Percentiles rank a stretch among this genome's conserved stretches.
phyloP scores from a whole-genome alignment of 2,329 filamentous ascomycete genomes.

The Colletotrichum musicola region DNA sequence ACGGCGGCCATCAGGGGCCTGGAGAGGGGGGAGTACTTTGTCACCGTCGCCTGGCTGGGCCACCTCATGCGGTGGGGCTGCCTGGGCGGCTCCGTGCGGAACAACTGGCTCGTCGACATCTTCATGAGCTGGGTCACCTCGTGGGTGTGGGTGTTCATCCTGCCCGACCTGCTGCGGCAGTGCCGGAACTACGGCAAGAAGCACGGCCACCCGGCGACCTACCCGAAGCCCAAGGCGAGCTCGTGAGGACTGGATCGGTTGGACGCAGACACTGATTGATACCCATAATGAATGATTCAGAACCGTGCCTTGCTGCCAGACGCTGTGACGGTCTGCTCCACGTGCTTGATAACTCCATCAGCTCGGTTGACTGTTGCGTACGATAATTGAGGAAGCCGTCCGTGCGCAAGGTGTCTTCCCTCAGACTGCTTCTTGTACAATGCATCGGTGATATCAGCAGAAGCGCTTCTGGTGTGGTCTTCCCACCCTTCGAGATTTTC shows the following conservation, averaged over 20 bases:
- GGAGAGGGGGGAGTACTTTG: conserved; percentile 83
- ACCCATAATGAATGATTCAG: conserved; percentile 12
- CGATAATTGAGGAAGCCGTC: no score
- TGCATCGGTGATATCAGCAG: no score
- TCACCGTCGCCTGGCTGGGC: conserved; percentile 81
- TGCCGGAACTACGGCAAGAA: conserved; percentile 68
- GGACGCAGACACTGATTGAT: neutral
- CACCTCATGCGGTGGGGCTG: conserved; percentile 75
- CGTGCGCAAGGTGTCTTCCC: no score
- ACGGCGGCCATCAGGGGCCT: conserved; percentile 76
- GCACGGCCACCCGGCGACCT: conserved; percentile 69
- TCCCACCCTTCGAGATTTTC: no score
- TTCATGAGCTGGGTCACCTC: conserved; percentile 63
- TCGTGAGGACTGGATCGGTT: neutral
- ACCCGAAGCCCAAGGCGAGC: conserved; percentile 48
- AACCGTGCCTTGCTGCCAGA: neutral
- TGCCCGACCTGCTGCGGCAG: conserved; percentile 68
- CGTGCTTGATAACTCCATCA: no score
- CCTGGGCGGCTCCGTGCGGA: conserved; percentile 68
- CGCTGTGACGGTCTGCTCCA: neutral
- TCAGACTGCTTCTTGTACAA: no score
- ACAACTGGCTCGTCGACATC: conserved; percentile 72
- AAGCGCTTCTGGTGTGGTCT: no score
- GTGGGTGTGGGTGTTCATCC: conserved; percentile 70
- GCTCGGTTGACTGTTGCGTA: neutral